Conservation (phyloP, 2,329 filamentous ascomycete species). For the Ascochyta lentis region DNA sequence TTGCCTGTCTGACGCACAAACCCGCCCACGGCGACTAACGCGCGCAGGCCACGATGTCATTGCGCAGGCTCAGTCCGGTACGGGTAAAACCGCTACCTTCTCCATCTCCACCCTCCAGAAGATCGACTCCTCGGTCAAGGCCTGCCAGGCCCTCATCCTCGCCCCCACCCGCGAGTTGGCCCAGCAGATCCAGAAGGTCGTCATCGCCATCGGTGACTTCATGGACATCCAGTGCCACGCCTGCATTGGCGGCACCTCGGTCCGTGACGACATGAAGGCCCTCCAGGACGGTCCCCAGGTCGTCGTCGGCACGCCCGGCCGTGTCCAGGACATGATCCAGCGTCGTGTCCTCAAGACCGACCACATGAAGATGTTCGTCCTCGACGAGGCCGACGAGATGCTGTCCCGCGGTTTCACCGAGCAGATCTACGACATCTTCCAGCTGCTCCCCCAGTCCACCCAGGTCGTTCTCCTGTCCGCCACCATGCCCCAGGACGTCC, state of each 20-base stretch:
- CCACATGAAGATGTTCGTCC: conserved; percentile 99
- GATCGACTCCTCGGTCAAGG: conserved; percentile 93
- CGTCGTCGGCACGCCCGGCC: conserved; percentile 95
- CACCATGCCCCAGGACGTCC: conserved; percentile 98
- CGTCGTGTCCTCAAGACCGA: conserved; percentile 96
- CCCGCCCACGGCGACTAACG: conserved; percentile 30
- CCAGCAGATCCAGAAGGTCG: conserved; percentile 99
- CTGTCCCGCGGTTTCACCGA: conserved; percentile 99
- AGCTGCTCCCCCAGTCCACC: conserved; percentile 95
- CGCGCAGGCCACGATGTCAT: conserved; percentile 88
- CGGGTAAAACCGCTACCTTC: conserved; percentile 99
- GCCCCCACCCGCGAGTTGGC: conserved; percentile 98
- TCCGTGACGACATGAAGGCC: conserved; percentile 98
- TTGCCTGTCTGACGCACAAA: conserved; percentile 12
- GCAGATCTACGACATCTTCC: conserved; percentile 99
- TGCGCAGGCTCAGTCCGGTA: conserved; percentile 99
- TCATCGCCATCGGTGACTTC: conserved; percentile 98
- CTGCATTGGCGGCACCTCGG: conserved; percentile 97
- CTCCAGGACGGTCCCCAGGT: conserved; percentile 96
- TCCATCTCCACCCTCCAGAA: conserved; percentile 99
- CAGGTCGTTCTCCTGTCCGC: conserved; percentile 98
- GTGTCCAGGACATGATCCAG: conserved; percentile 99
- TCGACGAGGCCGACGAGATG: conserved; percentile 99
- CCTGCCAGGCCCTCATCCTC: conserved; percentile 97
- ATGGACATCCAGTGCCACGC: conserved; percentile 99